A percentile compares a stretch with the other conserved stretches of the same genome.
These are phyloP conservation scores for Scutellaria galericulata DNA, from an alignment of 257 asterid genomes.

Conservation along the genomic window DNA sequence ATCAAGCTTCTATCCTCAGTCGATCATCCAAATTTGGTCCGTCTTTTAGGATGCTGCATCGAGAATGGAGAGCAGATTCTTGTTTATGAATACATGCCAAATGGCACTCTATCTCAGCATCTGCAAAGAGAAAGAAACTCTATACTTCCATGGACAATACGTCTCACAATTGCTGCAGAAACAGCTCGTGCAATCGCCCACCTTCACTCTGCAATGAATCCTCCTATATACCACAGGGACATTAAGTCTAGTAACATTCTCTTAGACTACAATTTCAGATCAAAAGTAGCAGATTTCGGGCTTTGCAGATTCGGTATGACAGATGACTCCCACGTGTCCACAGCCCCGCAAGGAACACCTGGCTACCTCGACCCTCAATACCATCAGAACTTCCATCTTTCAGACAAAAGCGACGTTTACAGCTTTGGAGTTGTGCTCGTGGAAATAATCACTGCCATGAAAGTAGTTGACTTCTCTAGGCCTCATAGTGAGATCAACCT, in stretches of 20 bases:
- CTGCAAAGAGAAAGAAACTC: constrained; percentile 70
- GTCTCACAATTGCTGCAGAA: constrained; percentile 87
- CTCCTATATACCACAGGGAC: constrained; percentile 93
- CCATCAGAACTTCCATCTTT: constrained; percentile 92
- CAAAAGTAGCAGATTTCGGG: constrained; percentile 93
- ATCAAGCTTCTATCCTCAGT: constrained; percentile 87
- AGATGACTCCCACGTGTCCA: constrained; percentile 90
- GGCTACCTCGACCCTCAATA: constrained; percentile 96
- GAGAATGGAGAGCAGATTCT: constrained; percentile 91
- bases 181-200: constrained; percentile 86
- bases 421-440: constrained; percentile 96
- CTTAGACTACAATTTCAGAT: constrained; percentile 67
- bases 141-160: constrained; percentile 79
- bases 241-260: constrained; percentile 88
- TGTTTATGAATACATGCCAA: constrained; percentile 85
- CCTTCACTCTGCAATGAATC: constrained; percentile 77
- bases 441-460: constrained; percentile 82
- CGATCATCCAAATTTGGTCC: constrained; percentile 90
- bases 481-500: constrained; percentile 78
- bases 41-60: constrained; percentile 87
- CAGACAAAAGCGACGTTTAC: constrained; percentile 94
- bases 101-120: constrained; percentile 91
- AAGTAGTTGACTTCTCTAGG: constrained; percentile 86
- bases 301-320: constrained; percentile 89
- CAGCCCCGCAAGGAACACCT: constrained; percentile 97